Base-by-base conservation (phyloP, 2,329 filamentous ascomycete species). In the Huntiella abstrusa region DNA sequence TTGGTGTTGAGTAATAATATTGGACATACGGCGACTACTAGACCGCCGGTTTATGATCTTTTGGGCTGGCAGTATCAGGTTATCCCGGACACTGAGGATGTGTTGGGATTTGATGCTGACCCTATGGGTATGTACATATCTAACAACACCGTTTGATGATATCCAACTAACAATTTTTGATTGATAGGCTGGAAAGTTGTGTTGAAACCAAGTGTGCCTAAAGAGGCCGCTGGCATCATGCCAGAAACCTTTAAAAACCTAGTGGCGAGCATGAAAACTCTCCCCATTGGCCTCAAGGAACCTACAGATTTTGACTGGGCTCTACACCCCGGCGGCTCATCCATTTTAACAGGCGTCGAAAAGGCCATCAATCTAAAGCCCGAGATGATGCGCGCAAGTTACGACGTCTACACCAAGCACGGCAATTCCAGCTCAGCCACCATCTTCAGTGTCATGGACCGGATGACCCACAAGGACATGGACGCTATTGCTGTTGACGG, bases 401-500 rank as follows among this genome's bases (percentile, higher is more conserved):
- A 79, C 55, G 72, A 80, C 51, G 72, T 75, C 13, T 83, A 83
- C 54, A 73, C 75, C 43, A 71, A 71, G 45, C 73, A 75, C 53
- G 79, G 80, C 1, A 84, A 83, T 59, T 75, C 71, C 34, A 78
- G 74, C 50, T 81, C 77, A 1, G 75, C 79, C 6, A 81, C 78
- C 2, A 74, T 83, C 10, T 73, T 81, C 53, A 75, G 73, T 51
- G 78, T 84, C 1, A 61, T 83, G 58, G 66, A 82, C 52, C 65
- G 69, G 10, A 53, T 83, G 53, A 64, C 77, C 4, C 57, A 62
- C 16, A 72, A 73, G 53, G 71, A 75, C 7, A 77, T 77, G 72
- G 73, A 77, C 49, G 63, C 61, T 3, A 43, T 71, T 5, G 70
- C 71, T 0, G 70, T 71, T 0, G 65, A 57, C 1, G 70, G 68